Base-by-base conservation (phyloP, 2,329 filamentous ascomycete species). In the Akanthomyces uredinophilus region DNA sequence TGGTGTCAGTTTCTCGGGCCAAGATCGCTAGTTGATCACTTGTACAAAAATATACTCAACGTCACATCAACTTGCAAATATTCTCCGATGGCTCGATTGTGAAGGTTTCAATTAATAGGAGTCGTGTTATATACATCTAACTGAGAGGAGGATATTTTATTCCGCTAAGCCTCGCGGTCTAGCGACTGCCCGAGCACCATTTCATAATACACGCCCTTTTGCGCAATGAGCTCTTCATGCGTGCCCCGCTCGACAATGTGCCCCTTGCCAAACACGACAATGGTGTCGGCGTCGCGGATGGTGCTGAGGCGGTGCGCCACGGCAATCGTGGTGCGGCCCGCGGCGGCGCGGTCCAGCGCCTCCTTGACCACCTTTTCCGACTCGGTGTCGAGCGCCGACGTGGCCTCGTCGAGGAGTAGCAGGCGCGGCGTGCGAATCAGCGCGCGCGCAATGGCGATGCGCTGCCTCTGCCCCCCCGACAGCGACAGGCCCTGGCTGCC, bases 321-420 rank as follows among this genome's bases (percentile, higher is more conserved):
- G 4, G 86, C 85, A 11, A 90, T 77, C 0, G 86, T 88, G 0
- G 86, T 80, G 56, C 72, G 72, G 62, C 64, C 79, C 3, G 70
- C 70, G 0, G 73, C 74, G 0, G 75, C 74, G 27, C 67, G 57
- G 69, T 87, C 83, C 22, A 91, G 77, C 0, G 87, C 87, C 4
- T 75, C 77, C 70, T 90, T 87, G 11, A 91, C 85, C 1, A 87
- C 75, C 65, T 81, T 83, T 70, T 91, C 88, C 0, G 82, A 86
- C 67, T 87, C 82, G 0, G 85, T 86, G 65, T 91, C 88, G 0
- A 91, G 77, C 0, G 78, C 78, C 22, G 75, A 78, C 0, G 89
- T 92, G 1, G 89, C 89, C 73, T 92, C 89, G 67, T 92, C 89
- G 0, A 92, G 77, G 6, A 92, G 82, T 3, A 92, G 74, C 2